Base-by-base conservation (phyloP, 2,329 filamentous ascomycete genomes). In the Tympanopsis confertula region DNA sequence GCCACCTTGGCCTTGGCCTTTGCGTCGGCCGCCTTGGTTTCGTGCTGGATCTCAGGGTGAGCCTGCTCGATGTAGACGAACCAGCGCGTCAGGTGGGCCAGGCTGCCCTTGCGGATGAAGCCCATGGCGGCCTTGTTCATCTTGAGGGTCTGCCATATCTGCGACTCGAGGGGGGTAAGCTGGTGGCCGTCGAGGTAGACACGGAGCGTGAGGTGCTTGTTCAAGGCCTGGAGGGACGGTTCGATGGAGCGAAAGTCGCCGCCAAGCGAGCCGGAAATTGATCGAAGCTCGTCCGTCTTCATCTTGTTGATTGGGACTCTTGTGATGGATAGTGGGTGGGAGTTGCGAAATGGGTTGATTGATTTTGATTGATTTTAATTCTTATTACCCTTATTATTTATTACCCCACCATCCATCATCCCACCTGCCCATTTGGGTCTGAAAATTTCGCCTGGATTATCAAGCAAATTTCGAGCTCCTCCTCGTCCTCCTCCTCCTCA, bases 201-300 rank as follows among this genome's bases (percentile, higher is more conserved):
- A 50, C 89, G 80, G 20, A 95, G 76, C 3, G 81, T 86, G 42
- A 96, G 73, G 65, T 94, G 83, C 57, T 85, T 84, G 59, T 95
- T 86, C 44, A 95, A 76, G 48, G 83, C 78, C 49, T 73, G 68
- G 39, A 94, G 72, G 42, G 78, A 69, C 18, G 76, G 72, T 54
- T 91, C 85, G 46, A 88, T 78, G 41, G 80, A 68, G 63, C 91
- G 93, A 65, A 93, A 91, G 60, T 94, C 86, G 29, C 66, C 69
- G 42, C 62, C 59, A 42, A 78, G 62, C 48, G 64, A 63, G 50
- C 58, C 59, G 42, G 68, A 61, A 36, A 77, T 57, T 39, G 65
- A 56, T 42, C 66, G 59, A 46, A 77, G 62, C 55, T 75, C 70
- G 49, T 71, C 67, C 45, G 61, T 54, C 61, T 75, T 75, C 73